Conservation (phyloP, 805 yeast species). For the Lachancea waltii region DNA sequence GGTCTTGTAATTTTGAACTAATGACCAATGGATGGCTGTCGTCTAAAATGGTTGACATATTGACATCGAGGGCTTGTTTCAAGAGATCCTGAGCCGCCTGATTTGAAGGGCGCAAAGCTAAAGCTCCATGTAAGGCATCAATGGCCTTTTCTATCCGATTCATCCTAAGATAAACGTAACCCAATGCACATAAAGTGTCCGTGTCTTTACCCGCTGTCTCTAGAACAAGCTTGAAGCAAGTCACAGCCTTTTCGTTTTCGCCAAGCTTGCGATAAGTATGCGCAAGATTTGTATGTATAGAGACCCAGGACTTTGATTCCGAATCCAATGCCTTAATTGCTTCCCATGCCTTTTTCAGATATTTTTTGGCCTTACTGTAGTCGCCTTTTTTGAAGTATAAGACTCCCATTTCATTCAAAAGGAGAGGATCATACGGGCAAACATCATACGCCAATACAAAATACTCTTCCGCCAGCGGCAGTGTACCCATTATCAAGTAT, state of each 20-base stretch:
- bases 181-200: slow-evolving; percentile 76
- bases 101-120: slow-evolving; percentile 73
- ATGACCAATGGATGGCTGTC: slow-evolving; percentile 28
- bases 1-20: slow-evolving; percentile 15
- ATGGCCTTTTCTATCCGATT: slow-evolving; percentile 63
- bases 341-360: slow-evolving; percentile 60
- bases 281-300: slow-evolving; percentile 81
- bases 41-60: slow-evolving; percentile 31
- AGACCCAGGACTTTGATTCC: slow-evolving; percentile 76
- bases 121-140: slow-evolving; percentile 69
- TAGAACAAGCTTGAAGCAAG: slow-evolving; percentile 69
- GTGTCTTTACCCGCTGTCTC: slow-evolving; percentile 64
- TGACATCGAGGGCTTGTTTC: slow-evolving; percentile 67
- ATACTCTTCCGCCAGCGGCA: slow-evolving; percentile 81
- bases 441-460: slow-evolving; percentile 65
- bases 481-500: slow-evolving; percentile 79
- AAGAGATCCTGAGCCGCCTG: slow-evolving; percentile 79
- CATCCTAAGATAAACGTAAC: slow-evolving; percentile 67
- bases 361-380: slow-evolving; percentile 59
- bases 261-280: slow-evolving; percentile 75
- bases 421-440: slow-evolving; percentile 79
- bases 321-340: slow-evolving; percentile 65
- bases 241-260: slow-evolving; percentile 57
- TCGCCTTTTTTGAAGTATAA: slow-evolving; percentile 74
- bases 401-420: slow-evolving; percentile 90